Conservation (phyloP, 805 yeast genomes). For the Lachancea mirantina region DNA sequence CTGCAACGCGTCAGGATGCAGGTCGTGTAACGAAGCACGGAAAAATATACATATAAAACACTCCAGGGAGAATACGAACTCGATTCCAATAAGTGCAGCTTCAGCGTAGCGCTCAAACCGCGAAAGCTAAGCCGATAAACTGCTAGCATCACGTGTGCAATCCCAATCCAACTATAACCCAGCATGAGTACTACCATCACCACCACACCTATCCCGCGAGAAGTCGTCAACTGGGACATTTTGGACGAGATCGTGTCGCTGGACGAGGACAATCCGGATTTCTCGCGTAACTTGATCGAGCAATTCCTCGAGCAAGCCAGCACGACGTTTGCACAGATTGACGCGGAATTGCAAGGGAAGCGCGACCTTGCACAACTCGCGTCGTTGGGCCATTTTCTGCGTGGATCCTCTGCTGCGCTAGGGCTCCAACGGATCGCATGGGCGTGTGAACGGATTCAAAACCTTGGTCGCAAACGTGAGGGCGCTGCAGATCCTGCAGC, state of each 20-base stretch:
- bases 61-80: no score
- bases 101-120: no score
- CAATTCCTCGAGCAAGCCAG: conserved; percentile 87
- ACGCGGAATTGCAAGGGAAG: conserved; percentile 34
- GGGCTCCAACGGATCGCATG: conserved; percentile 77
- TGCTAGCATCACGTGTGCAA: not conserved
- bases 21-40: no score
- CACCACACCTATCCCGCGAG: conserved; percentile 33
- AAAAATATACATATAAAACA: no score
- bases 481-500: conserved; percentile 26
- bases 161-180: not conserved
- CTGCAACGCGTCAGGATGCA: no score
- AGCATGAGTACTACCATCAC: conserved; percentile 1
- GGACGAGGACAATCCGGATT: conserved; percentile 96
- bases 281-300: conserved; percentile 66
- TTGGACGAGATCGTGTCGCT: conserved; percentile 81
- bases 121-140: not conserved
- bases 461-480: conserved; percentile 53
- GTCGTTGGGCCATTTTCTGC: conserved; percentile 81
- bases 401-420: conserved; percentile 92
- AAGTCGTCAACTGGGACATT: conserved; percentile 80
- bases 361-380: conserved; percentile 53
- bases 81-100: no score
- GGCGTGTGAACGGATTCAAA: conserved; percentile 91
- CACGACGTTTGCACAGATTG: conserved; percentile 69